phyloP scores from a whole-genome alignment of 306 rosid genomes.

The Glycyrrhiza uralensis region DNA sequence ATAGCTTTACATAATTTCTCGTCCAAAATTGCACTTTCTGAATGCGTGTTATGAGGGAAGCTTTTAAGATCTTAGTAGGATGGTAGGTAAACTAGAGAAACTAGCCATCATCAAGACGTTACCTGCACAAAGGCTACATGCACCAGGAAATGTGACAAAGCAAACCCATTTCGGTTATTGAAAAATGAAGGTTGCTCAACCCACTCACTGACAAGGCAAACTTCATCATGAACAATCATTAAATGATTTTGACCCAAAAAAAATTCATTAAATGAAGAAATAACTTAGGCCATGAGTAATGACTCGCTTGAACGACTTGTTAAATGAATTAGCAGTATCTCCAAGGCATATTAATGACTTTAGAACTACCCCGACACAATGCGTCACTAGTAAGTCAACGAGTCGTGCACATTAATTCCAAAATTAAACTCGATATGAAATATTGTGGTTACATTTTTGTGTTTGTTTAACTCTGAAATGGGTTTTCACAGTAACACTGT shows the following conservation, averaged over 20 bases:
- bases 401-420: background rate
- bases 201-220: constrained; percentile 15
- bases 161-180: constrained; percentile 3
- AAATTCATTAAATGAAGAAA: constrained; percentile 37
- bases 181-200: constrained; percentile 9
- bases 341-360: background rate
- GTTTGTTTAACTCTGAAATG: too few species aligned
- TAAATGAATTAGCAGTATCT: background rate
- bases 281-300: constrained; percentile 5
- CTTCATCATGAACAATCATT: constrained; percentile 18
- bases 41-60: background rate
- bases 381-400: constrained; percentile 4
- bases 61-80: background rate
- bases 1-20: background rate
- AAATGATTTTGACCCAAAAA: too few species aligned
- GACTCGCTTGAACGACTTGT: background rate
- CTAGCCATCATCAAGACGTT: background rate
- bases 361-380: background rate
- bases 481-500: too few species aligned
- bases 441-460: too few species aligned
- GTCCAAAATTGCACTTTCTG: background rate
- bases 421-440: too few species aligned
- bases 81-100: constrained; percentile 20
- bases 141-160: background rate
- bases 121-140: background rate